Evolutionary conservation across 331 rosid genomes (phyloP).

Genomic region (Arachis monticola): DNA sequence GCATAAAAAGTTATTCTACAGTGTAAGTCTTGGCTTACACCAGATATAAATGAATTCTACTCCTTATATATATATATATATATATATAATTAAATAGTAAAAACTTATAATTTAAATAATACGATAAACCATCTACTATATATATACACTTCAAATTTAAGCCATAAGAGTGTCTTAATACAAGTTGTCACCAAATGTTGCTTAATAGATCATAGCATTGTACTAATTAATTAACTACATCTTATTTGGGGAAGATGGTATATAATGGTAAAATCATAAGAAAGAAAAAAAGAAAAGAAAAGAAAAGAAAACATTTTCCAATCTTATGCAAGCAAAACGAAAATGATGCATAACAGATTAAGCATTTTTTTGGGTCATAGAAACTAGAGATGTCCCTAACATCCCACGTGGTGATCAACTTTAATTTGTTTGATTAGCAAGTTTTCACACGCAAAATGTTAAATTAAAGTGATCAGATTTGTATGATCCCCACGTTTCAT

Average conservation of each 20-base stretch:
- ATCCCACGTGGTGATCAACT: constrained; percentile 62
- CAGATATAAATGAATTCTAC: no score
- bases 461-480: constrained; percentile 33
- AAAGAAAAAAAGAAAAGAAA: neutral
- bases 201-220: no score
- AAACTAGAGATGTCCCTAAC: constrained; percentile 38
- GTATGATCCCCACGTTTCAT: constrained; percentile 62
- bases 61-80: no score
- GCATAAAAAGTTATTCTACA: no score
- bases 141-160: no score
- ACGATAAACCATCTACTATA: no score
- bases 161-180: no score
- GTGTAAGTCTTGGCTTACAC: no score
- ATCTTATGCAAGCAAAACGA: constrained; percentile 23
- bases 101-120: no score
- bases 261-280: constrained; percentile 27
- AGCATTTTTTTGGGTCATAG: constrained; percentile 31
- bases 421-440: constrained; percentile 40
- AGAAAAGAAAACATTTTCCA: constrained; percentile 21
- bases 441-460: constrained; percentile 45
- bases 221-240: constrained; percentile 22
- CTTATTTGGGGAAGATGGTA: constrained; percentile 24
- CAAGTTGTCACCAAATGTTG: no score
- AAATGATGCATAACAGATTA: constrained; percentile 29
- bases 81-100: no score